phyloP scores from a whole-genome alignment of 2,329 filamentous ascomycete species.

The Diaporthe capsici region DNA sequence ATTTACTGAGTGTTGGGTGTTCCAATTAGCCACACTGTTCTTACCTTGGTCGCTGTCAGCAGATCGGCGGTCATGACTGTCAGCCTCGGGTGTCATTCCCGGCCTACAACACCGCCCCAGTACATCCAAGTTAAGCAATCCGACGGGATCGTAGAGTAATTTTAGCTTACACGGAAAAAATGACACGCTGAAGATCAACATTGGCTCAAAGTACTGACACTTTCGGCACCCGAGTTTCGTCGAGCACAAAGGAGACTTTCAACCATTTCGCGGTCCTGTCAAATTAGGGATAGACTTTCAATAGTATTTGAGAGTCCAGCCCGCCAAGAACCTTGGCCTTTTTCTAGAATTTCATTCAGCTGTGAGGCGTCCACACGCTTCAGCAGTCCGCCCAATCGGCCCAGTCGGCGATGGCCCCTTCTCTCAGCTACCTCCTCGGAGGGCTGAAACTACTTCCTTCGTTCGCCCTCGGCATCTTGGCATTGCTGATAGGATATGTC shows the following conservation, averaged over 20 bases:
- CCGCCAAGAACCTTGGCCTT: neutral
- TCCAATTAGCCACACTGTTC: neutral
- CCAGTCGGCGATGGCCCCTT: neutral
- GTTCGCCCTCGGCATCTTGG: constrained; percentile 7
- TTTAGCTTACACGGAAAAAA: neutral
- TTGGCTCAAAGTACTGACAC: neutral
- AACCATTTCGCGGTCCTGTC: no score
- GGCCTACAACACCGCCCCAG: neutral
- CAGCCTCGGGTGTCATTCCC: constrained; percentile 2
- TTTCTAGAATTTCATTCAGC: neutral
- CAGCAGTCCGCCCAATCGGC: neutral
- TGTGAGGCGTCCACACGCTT: constrained; percentile 4
- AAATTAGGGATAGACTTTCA: neutral
- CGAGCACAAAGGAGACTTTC: neutral
- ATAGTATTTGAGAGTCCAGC: neutral
- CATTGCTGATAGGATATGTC: neutral
- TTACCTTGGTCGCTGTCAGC: neutral
- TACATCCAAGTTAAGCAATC: no score
- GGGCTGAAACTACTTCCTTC: constrained; percentile 13
- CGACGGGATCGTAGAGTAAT: neutral
- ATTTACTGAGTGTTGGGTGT: accelerated
- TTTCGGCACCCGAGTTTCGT: neutral
- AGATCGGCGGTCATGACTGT: neutral
- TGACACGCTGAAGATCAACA: neutral
- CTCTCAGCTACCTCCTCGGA: neutral